A percentile compares a stretch with the other conserved stretches of the same genome.
Conservation (phyloP, 192 early-diverging fungal genomes). For the Coemansia sp. region DNA sequence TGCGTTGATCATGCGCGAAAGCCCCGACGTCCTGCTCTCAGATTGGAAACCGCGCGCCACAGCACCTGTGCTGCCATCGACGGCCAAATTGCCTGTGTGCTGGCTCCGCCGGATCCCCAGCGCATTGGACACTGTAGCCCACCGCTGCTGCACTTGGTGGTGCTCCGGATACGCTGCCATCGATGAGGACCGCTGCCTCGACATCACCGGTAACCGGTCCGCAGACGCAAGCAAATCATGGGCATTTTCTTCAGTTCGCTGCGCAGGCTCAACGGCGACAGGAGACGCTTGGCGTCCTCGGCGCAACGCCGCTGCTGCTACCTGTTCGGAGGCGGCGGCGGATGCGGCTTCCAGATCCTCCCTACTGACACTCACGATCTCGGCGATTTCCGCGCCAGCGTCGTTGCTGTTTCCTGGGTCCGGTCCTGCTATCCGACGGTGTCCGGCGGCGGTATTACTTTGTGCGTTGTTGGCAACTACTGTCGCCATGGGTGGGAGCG, state of each 20-base stretch:
- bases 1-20: conserved; percentile 25
- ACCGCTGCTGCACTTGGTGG: not conserved
- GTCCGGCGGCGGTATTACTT: not conserved
- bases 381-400: not conserved
- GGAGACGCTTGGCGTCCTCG: not conserved
- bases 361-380: not conserved
- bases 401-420: not conserved
- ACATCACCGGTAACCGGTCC: not conserved
- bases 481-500: not conserved
- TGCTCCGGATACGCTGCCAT: not conserved
- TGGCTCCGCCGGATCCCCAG: conserved; percentile 4
- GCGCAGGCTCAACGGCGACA: not conserved
- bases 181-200: conserved; percentile 2
- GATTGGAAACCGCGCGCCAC: conserved; percentile 18
- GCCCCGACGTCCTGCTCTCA: conserved; percentile 26
- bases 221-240: not conserved
- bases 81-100: not conserved
- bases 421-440: conserved; percentile 14
- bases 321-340: not conserved
- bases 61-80: not conserved
- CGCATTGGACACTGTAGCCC: conserved; percentile 12
- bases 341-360: conserved; percentile 3
- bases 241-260: not conserved
- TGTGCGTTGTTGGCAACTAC: not conserved
- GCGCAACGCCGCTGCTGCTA: not conserved